Evolutionary conservation across 306 rosid species (phyloP), one percentile per base, ranked within the genome.

Genomic region (Dryas octopetala): DNA sequence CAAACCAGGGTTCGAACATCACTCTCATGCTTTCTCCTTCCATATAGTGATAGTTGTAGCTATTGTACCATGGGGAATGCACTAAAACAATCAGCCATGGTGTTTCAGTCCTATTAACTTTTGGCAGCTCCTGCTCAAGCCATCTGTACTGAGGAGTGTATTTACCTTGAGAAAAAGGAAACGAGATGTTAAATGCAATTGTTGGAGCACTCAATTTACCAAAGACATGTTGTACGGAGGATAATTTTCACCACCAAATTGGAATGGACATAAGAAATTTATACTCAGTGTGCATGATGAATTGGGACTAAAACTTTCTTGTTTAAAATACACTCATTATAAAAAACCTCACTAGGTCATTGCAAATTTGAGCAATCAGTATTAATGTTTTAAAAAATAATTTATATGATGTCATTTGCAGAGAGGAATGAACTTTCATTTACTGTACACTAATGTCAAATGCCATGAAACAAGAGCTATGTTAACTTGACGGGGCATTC

Each of bases 11-110:
- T 78, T 93, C 98, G 48, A 45, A 91, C 87, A 80, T 82, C 3
- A 88, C 96, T 84, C 97, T 87, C 93, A 91, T 91, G 77, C 87
- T 63, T 83, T 93, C 98, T 62, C 97, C 98, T 87, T 93, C 91
- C 88, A 87, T 80, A 50, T 82, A 87, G 66, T 87, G 91, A 66
- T 77, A 70, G 76, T 82, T 80, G 50, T 87, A 84, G 86, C 91
- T 87, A 46, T 84, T 87, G 65, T 87, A 87, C 86, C 86, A 82
- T 4, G 91, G 91, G 6, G 82, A 70, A 65, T 87, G 91, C 88
- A 87, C 52, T 5, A 84, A 78, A 47, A 87, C 86, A 23, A 87
- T 80, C 78, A 87, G 65, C 91, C 91, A 87, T 12, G 91, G 83
- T 5, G 91, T 87, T 75, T 84, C 88, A 5, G 62, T 79, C 70